phyloP scores from a whole-genome alignment of 208 protist species.

The Trichomonas gallinae region DNA sequence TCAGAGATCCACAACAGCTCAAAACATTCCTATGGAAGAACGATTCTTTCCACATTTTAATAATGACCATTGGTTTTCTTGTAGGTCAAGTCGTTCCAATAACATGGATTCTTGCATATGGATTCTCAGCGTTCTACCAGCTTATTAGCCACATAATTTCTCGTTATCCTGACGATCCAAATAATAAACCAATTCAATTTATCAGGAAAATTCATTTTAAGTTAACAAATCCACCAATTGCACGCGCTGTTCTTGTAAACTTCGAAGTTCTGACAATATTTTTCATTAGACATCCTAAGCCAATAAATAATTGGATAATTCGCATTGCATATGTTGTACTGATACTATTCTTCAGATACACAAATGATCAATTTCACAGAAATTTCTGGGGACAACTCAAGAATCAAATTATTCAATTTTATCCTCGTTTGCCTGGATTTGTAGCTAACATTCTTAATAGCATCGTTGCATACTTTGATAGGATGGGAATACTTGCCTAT shows the following conservation, averaged over 20 bases:
- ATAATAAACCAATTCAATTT: background rate
- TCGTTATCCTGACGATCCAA: background rate
- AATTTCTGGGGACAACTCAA: background rate
- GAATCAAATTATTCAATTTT: background rate
- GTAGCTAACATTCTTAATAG: background rate
- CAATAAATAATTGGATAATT: background rate
- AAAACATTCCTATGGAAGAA: background rate
- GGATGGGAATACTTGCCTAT: background rate
- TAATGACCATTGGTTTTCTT: background rate
- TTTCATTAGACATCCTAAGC: background rate
- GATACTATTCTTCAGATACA: background rate
- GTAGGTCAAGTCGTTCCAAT: background rate
- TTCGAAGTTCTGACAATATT: background rate
- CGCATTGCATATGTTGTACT: background rate
- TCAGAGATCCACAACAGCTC: background rate
- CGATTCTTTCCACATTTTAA: background rate
- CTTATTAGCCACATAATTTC: background rate
- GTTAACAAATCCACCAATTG: background rate
- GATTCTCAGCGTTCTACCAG: background rate
- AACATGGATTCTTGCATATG: background rate
- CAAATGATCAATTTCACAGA: background rate
- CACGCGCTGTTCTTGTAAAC: background rate
- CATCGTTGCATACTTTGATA: background rate
- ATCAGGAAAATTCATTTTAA: background rate
- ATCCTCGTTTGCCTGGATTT: background rate